Base-by-base conservation (phyloP, 495 filamentous ascomycete species). In the Filosporella fistucella region DNA sequence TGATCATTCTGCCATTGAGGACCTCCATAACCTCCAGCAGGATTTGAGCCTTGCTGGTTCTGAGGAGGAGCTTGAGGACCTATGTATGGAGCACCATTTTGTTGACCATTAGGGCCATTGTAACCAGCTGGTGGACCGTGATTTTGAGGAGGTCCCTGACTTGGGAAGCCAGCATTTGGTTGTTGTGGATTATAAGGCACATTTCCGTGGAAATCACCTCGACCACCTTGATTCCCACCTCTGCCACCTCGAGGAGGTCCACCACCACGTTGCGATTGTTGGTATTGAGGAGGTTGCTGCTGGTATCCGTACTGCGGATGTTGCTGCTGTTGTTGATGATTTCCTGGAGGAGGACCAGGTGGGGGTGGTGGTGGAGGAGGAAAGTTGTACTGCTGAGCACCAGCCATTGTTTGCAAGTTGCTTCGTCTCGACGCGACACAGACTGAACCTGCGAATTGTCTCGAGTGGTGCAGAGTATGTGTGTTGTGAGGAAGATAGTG, bases 331-430 rank as follows among this genome's bases (percentile, higher is more conserved):
- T 65, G 60, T 10, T 63, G 56, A 29, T 49, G 50, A 34, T 59
- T 55, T 35, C 45, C 26, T 17, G 51, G 55, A 20, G 57, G 57
- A 44, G 56, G 50, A n/a, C 55, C 54, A 16, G 66, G 62, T 22
- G 70, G 66, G 30, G 76, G 77, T 30, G 77, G 64, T 39, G 76
- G 74, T 6, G 74, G 74, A 48, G 75, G 75, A 24, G 75, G 74
- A 60, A 76, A 79, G 55, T 61, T 67, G 44, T 70, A 65, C 64
- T 56, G 52, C 21, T 49, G 49, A 17, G 45, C 23, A 29, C 49
- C 46, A 36, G 57, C 47, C 58, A 61, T 61, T 12, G 46, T 44
- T 21, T 18, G 36, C 10, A 8, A 21, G 5, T 5, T 20, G 14
- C 16, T 13, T 13, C 4, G 35, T 44, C 14, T 24, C 13, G 11